Base-by-base conservation (phyloP, 495 filamentous ascomycete genomes). In the Physcia stellaris region DNA sequence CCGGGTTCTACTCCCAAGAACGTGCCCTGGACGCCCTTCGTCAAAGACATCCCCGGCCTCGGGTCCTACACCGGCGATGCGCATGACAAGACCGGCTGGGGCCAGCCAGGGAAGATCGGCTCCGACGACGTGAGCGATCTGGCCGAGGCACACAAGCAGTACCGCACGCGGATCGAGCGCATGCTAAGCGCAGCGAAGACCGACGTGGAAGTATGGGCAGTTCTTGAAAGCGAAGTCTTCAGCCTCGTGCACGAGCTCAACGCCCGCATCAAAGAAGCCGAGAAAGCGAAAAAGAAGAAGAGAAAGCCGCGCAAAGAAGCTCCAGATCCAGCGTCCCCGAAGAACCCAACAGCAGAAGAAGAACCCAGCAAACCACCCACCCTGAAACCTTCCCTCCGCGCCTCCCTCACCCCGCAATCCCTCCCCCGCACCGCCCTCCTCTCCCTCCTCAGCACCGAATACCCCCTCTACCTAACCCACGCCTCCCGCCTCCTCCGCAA, bases 201-300 rank as follows among this genome's bases (percentile, higher is more conserved):
- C 0, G 85, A 90, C 41, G 55, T 69, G 13, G 72, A 74, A 19
- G 52, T 92, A 6, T 92, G 84, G 86, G 58, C 70, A 3, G 58
- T 84, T 0, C 66, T 90, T 43, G 69, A 82, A 40, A 56, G 63
- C 2, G 73, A 81, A 36, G 77, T 92, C 15, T 84, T 84, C 49
- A 62, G 68, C 1, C 59, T 84, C 51, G 61, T 77, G 4, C 43
- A 49, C 4, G 66, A 64, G 41, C 42, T 73, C 19, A 57, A 59
- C 23, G 49, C 42, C 28, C 44, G 53, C 13, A 40, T 41, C 11
- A 29, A 48, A 28, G n/a, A 46, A 28, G 43, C 49, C 23, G 27
- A 43, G 44, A 17, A 35, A 23, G 33, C 28, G 27, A 33, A 45
- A 34, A 20, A 42, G 24, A 34, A 32, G 31, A 29, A 34, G 37